phyloP scores from a whole-genome alignment of 352 stramenopile species.

The Pilasporangium apinafurcum region DNA sequence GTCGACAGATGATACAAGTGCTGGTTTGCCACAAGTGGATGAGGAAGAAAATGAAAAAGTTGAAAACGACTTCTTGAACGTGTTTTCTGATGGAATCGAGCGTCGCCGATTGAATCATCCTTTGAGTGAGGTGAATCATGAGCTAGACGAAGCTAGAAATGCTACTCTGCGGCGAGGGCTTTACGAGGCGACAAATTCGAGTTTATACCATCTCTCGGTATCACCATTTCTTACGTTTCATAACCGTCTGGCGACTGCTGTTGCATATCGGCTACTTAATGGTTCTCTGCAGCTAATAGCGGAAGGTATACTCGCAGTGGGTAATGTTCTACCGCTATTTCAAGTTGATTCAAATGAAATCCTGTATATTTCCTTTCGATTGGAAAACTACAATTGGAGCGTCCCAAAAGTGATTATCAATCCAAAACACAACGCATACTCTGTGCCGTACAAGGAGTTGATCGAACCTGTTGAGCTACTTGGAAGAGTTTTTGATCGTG shows the following conservation, averaged over 20 bases:
- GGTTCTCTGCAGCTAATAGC: constrained; percentile 77
- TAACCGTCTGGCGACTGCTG: constrained; percentile 73
- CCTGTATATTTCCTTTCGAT: constrained; percentile 76
- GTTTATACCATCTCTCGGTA: constrained; percentile 77
- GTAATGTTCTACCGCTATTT: constrained; percentile 78
- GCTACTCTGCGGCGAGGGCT: constrained; percentile 70
- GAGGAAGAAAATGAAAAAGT: constrained; percentile 67
- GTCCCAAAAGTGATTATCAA: constrained; percentile 73
- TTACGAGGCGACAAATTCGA: constrained; percentile 83
- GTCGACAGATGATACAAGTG: no score
- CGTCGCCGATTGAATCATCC: constrained; percentile 46
- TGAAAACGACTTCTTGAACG: constrained; percentile 74
- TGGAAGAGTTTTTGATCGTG: constrained; percentile 60
- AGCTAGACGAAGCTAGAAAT: constrained; percentile 71
- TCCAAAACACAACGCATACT: constrained; percentile 57
- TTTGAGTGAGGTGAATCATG: constrained; percentile 66
- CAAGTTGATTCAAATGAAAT: constrained; percentile 61
- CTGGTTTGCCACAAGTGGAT: constrained; percentile 19
- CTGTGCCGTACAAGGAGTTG: constrained; percentile 73
- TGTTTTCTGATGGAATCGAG: constrained; percentile 49
- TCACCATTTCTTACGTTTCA: constrained; percentile 80
- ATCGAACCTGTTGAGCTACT: constrained; percentile 66
- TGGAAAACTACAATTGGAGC: constrained; percentile 89
- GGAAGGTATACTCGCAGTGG: constrained; percentile 80
- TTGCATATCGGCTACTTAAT: constrained; percentile 82